A percentile compares a stretch with the other conserved stretches of the same genome.
These are phyloP conservation scores for Blastobotrys malaysiensis DNA, from an alignment of 1,139 yeast species.

Conservation along the genomic window DNA sequence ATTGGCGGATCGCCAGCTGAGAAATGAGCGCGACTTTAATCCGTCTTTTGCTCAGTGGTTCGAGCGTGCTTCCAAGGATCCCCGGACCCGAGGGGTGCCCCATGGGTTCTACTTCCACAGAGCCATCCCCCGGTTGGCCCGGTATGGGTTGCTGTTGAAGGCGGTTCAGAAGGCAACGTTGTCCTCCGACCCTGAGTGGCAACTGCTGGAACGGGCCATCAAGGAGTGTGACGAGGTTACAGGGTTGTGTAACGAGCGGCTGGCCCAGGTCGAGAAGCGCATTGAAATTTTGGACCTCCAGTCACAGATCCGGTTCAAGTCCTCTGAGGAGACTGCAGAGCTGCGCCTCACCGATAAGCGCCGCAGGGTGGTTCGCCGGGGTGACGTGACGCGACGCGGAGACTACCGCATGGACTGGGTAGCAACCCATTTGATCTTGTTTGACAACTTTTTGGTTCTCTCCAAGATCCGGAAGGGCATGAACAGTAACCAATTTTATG, in stretches of 20 bases:
- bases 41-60: constrained; percentile 50
- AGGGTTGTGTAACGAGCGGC: constrained; percentile 43
- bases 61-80: constrained; percentile 40
- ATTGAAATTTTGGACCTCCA: constrained; percentile 36
- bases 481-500: constrained; percentile 30
- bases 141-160: constrained; percentile 58
- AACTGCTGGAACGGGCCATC: constrained; percentile 50
- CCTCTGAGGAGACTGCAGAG: constrained; percentile 33
- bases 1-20: constrained; percentile 31
- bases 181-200: constrained; percentile 51
- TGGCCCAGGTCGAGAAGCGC: constrained; percentile 38
- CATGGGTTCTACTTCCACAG: constrained; percentile 66
- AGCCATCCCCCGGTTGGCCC: constrained; percentile 68
- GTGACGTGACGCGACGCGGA: constrained; percentile 59
- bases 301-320: constrained; percentile 37
- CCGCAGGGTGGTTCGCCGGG: constrained; percentile 55
- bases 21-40: constrained; percentile 39
- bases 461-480: constrained; percentile 46
- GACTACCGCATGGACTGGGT: constrained; percentile 48
- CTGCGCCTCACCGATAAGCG: constrained; percentile 51
- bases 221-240: constrained; percentile 43
- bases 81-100: constrained; percentile 46
- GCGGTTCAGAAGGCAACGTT: constrained; percentile 53
- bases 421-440: constrained; percentile 49
- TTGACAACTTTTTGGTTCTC: constrained; percentile 68